A percentile compares a stretch with the other conserved stretches of the same genome.
These are phyloP conservation scores for Colletotrichum sp. DNA, from an alignment of 2,329 filamentous ascomycete genomes.

Conservation along the genomic window DNA sequence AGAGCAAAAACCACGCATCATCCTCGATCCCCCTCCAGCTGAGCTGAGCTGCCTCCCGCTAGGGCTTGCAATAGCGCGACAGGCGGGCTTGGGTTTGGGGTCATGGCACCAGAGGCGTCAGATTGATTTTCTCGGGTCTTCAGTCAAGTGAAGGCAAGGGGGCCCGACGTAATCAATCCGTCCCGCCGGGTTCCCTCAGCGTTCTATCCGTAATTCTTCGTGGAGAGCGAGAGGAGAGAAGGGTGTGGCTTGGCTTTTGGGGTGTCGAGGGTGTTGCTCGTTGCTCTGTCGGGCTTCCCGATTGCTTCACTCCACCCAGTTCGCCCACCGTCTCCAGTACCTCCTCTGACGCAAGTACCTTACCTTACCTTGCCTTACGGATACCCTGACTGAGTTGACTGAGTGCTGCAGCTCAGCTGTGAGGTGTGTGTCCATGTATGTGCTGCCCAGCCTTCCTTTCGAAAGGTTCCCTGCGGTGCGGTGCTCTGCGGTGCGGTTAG, in stretches of 20 bases:
- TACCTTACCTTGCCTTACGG: too few species aligned
- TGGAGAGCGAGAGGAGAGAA: neutral
- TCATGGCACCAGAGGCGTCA: neutral
- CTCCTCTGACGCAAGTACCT: neutral
- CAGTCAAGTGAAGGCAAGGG: neutral
- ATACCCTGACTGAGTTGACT: too few species aligned
- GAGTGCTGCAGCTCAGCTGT: too few species aligned
- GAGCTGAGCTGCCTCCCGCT: neutral
- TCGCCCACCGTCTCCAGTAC: neutral
- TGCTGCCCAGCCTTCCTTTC: too few species aligned
- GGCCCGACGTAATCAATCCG: neutral
- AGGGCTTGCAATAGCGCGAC: neutral
- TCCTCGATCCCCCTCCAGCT: neutral
- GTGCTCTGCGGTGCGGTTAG: neutral
- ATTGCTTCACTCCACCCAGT: neutral
- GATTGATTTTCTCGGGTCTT: neutral
- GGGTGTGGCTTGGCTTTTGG: neutral
- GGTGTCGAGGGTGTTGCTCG: neutral
- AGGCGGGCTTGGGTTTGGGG: neutral
- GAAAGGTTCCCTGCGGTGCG: too few species aligned
- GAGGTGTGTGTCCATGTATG: too few species aligned
- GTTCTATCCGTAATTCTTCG: neutral
- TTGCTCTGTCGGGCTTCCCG: slow-evolving; percentile 8
- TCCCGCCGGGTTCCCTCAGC: neutral
- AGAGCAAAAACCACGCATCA: neutral